Conservation (phyloP, 176 grass and related monocot species). For the Avena atlantica region DNA sequence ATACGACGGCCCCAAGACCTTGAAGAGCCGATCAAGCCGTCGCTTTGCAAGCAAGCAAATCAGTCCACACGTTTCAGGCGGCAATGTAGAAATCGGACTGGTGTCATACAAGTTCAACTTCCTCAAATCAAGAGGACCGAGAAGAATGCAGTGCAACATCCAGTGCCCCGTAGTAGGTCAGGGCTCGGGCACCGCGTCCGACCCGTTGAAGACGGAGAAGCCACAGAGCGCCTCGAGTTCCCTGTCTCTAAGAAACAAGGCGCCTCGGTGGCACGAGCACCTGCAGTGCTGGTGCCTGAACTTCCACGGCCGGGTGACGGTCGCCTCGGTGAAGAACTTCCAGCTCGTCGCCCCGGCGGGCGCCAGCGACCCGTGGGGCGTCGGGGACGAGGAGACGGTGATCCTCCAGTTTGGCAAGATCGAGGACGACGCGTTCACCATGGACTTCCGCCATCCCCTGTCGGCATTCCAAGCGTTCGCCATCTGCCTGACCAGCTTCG, state of each 20-base stretch:
- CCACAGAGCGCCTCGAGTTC: background rate
- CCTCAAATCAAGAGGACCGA: slow-evolving; percentile 89
- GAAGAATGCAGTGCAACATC: slow-evolving; percentile 91
- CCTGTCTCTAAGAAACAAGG: slow-evolving; percentile 83
- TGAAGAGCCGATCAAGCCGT: slow-evolving; percentile 64
- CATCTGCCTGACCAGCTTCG: slow-evolving; percentile 95
- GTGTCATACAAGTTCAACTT: slow-evolving; percentile 91
- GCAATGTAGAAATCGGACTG: slow-evolving; percentile 74
- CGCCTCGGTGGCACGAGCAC: slow-evolving; percentile 91
- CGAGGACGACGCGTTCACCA: slow-evolving; percentile 79
- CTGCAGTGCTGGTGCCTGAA: slow-evolving; percentile 98
- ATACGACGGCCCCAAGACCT: slow-evolving; percentile 66
- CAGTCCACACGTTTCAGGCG: slow-evolving; percentile 73
- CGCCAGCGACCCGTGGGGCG: slow-evolving; percentile 39
- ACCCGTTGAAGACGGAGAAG: slow-evolving; percentile 48
- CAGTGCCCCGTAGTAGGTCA: slow-evolving; percentile 55
- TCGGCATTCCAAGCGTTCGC: slow-evolving; percentile 96
- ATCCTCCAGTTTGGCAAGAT: slow-evolving; percentile 96
- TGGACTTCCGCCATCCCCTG: slow-evolving; percentile 93
- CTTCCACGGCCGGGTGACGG: slow-evolving; percentile 87
- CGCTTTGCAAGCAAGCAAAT: slow-evolving; percentile 86
- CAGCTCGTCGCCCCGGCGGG: slow-evolving; percentile 67
- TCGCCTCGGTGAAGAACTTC: slow-evolving; percentile 95
- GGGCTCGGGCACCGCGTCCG: slow-evolving; percentile 11
- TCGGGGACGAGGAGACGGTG: slow-evolving; percentile 80